Conservation (phyloP, 345 rosid genomes). For the Raphanus raphanistrum region DNA sequence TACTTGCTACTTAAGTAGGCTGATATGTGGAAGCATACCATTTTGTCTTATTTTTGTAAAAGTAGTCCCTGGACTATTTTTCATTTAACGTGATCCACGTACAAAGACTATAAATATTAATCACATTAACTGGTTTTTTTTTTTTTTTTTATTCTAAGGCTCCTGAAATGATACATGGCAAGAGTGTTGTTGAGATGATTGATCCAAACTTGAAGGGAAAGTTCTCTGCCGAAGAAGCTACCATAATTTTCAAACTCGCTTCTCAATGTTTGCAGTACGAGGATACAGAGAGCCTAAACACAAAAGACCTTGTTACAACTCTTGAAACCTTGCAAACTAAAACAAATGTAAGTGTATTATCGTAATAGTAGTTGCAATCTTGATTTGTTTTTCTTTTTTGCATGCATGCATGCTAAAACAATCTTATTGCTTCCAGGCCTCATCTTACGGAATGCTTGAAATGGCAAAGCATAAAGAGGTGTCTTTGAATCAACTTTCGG, state of each 20-base stretch:
- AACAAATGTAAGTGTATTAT: slow-evolving; percentile 48
- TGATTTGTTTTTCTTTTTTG: not conserved
- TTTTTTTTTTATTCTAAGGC: slow-evolving; percentile 50
- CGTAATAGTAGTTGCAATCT: not conserved
- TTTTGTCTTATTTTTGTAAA: not conserved
- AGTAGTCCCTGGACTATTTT: not conserved
- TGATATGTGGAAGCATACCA: not conserved
- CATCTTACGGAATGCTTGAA: slow-evolving; percentile 62
- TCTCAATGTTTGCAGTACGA: slow-evolving; percentile 79
- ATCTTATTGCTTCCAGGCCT: slow-evolving; percentile 45
- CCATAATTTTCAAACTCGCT: slow-evolving; percentile 75
- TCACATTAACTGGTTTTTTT: not conserved
- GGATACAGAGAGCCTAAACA: slow-evolving; percentile 64
- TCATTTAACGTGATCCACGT: not conserved
- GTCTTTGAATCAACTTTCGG: slow-evolving; percentile 56
- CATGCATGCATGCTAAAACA: not conserved
- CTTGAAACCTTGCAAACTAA: slow-evolving; percentile 61
- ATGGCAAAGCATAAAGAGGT: slow-evolving; percentile 57
- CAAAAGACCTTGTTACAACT: slow-evolving; percentile 49
- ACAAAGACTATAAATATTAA: not conserved
- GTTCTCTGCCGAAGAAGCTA: slow-evolving; percentile 81
- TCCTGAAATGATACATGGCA: slow-evolving; percentile 80
- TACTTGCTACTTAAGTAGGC: not conserved
- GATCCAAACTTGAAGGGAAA: slow-evolving; percentile 86
- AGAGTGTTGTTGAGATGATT: slow-evolving; percentile 62